Conservation (phyloP, 2,329 filamentous ascomycete genomes). For the Ophiostoma sp. region DNA sequence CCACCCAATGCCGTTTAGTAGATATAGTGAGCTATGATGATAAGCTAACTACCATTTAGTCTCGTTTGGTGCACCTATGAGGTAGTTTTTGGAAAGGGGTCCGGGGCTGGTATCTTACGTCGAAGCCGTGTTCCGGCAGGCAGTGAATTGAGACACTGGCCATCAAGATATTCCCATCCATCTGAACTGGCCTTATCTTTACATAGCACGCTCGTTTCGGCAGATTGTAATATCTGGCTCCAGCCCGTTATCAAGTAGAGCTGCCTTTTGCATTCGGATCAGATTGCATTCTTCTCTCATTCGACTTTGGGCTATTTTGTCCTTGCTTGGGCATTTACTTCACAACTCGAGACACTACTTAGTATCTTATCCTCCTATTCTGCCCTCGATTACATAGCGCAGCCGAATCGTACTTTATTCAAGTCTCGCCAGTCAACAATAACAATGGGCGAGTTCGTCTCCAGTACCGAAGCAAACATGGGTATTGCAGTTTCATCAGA, state of each 20-base stretch:
- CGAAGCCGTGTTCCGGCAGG: background rate
- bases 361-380: background rate
- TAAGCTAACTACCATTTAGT: background rate
- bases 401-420: too few species aligned
- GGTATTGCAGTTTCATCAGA: background rate
- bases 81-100: background rate
- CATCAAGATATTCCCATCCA: background rate
- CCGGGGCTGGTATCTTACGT: background rate
- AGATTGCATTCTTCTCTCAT: background rate
- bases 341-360: background rate
- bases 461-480: background rate
- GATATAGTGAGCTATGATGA: background rate
- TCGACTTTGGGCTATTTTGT: background rate
- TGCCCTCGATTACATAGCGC: too few species aligned
- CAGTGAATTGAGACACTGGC: background rate
- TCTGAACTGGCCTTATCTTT: background rate
- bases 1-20: background rate
- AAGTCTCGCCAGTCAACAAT: background rate
- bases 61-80: background rate
- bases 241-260: background rate
- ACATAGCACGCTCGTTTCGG: background rate
- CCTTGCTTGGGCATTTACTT: background rate
- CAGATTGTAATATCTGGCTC: background rate
- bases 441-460: conserved; percentile 9
- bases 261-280: background rate